These are phyloP conservation scores for Malassezia sympodialis DNA, from an alignment of 1,284 basidiomycete species.

Conservation along the genomic window DNA sequence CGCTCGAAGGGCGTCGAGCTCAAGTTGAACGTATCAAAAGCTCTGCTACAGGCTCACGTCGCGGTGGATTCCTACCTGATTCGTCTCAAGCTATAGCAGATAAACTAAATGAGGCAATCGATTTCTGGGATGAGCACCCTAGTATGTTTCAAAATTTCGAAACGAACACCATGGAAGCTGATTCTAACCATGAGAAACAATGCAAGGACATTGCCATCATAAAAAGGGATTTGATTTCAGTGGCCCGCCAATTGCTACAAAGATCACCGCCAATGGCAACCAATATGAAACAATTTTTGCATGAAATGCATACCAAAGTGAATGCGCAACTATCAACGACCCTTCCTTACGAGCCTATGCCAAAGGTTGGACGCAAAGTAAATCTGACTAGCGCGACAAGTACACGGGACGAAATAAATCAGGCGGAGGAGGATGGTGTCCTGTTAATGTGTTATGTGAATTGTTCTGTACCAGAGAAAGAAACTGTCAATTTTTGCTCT, in stretches of 20 bases:
- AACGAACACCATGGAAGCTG: background rate
- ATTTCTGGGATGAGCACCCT: background rate
- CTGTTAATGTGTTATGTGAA: conserved; percentile 58
- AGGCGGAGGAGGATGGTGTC: conserved; percentile 49
- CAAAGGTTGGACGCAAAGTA: conserved; percentile 25
- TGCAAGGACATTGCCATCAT: background rate
- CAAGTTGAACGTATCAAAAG: background rate
- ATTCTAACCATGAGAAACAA: background rate
- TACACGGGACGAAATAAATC: conserved; percentile 26
- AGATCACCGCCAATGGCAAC: background rate
- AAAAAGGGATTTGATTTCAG: background rate
- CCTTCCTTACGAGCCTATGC: conserved; percentile 40
- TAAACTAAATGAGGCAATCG: background rate
- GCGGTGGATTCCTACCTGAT: background rate
- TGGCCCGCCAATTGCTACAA: background rate
- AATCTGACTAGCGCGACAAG: conserved; percentile 26
- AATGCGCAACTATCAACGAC: conserved; percentile 31
- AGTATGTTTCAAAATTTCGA: background rate
- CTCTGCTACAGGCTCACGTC: background rate
- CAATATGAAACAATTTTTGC: background rate
- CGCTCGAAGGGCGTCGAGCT: background rate
- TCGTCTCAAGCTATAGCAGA: background rate
- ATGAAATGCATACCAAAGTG: background rate
- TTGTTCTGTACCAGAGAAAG: conserved; percentile 42
- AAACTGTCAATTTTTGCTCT: conserved; percentile 57